Percentiles rank a stretch among this genome's conserved stretches.
Conservation (phyloP, 345 rosid genomes). For the Erysimum cheiranthoides region DNA sequence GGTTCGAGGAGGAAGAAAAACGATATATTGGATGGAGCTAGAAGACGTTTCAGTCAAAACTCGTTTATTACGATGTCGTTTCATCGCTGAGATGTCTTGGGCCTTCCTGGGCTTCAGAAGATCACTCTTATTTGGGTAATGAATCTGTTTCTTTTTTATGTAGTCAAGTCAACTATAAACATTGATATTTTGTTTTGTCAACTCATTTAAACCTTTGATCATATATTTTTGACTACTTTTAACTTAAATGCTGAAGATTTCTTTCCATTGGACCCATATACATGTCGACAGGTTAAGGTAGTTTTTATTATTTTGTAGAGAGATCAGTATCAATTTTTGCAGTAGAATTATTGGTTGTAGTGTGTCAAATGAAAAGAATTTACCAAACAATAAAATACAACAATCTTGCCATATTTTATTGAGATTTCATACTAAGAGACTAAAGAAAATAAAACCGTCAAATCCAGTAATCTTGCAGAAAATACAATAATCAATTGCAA, state of each 20-base stretch:
- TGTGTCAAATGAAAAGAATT: background rate
- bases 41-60: slow-evolving; percentile 41
- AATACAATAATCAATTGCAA: slow-evolving; percentile 34
- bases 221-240: background rate
- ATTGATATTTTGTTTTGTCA: slow-evolving; percentile 23
- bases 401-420: background rate
- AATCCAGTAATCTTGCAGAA: slow-evolving; percentile 21
- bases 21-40: slow-evolving; percentile 30
- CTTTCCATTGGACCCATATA: background rate
- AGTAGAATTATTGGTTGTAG: background rate
- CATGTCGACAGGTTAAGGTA: background rate
- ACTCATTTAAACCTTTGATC: slow-evolving; percentile 2
- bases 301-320: background rate
- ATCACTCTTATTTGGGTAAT: background rate
- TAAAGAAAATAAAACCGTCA: background rate
- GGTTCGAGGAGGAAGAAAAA: slow-evolving; percentile 21
- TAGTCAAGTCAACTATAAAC: background rate
- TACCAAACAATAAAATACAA: background rate
- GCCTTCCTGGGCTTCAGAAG: slow-evolving; percentile 23
- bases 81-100: background rate
- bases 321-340: background rate
- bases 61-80: slow-evolving; percentile 20
- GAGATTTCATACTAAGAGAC: slow-evolving; percentile 12
- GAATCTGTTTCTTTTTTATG: background rate
- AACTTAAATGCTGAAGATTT: background rate